Evolutionary conservation across 1,284 basidiomycete genomes (phyloP).

Genomic region (Sphaerobolus stellatus): DNA sequence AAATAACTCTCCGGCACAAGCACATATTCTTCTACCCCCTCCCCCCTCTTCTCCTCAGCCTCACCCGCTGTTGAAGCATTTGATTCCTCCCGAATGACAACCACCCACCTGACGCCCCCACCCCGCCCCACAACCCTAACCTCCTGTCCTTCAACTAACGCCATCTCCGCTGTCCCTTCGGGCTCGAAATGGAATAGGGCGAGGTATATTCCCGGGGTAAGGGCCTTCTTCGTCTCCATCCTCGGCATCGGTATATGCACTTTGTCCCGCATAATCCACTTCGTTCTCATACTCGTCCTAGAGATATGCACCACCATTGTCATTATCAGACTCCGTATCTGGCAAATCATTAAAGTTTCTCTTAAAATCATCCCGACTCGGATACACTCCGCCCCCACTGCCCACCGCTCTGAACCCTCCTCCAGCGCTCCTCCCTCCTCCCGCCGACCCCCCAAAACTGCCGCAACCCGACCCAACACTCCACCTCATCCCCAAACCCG

Average conservation of each 20-base stretch:
- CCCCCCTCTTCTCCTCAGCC: too few species aligned
- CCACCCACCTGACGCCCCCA: constrained; percentile 74
- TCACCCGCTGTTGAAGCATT: constrained; percentile 12
- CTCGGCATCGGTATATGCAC: constrained; percentile 15
- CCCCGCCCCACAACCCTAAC: constrained; percentile 67
- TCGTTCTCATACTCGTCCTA: constrained; percentile 29
- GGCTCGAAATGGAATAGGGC: constrained; percentile 70
- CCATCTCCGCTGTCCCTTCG: constrained; percentile 76
- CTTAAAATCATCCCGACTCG: background rate
- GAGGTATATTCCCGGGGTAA: constrained; percentile 66
- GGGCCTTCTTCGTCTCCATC: constrained; percentile 40
- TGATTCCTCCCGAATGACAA: constrained; percentile 44
- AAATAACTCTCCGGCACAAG: constrained; percentile 70
- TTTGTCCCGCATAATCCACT: too few species aligned
- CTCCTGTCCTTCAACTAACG: constrained; percentile 66
- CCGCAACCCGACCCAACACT: constrained; percentile 36
- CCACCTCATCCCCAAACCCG: too few species aligned
- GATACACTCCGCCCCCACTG: background rate
- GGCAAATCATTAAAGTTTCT: background rate
- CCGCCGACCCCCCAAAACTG: constrained; percentile 22
- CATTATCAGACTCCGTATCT: too few species aligned
- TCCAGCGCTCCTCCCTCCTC: constrained; percentile 12
- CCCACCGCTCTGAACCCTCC: constrained; percentile 10
- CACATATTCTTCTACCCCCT: too few species aligned
- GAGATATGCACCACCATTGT: too few species aligned